Evolutionary conservation across 2,329 filamentous ascomycete genomes (phyloP).

Genomic region (Colletotrichum viniferum): DNA sequence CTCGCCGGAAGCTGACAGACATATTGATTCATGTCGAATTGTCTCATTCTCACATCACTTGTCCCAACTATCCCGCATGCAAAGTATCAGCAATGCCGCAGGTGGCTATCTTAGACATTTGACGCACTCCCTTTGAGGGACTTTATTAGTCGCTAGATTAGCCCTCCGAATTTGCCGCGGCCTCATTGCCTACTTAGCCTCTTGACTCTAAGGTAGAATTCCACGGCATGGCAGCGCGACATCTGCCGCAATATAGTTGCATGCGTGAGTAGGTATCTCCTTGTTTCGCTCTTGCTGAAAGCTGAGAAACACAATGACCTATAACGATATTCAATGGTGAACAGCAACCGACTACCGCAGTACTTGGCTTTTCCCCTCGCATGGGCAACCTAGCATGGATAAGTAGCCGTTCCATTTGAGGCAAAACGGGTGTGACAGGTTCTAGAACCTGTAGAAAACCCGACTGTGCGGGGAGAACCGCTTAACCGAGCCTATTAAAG

Average conservation of each 20-base stretch:
- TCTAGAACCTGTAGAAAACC: neutral
- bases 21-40: neutral
- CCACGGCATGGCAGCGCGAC: neutral
- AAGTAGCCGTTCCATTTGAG: neutral
- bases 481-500: neutral
- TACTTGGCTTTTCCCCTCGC: neutral
- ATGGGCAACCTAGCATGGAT: neutral
- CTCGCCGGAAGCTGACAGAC: neutral
- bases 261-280: neutral
- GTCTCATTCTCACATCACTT: neutral
- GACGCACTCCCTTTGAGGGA: neutral
- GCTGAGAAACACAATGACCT: neutral
- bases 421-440: neutral
- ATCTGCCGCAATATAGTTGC: neutral
- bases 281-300: neutral
- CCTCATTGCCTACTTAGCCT: neutral
- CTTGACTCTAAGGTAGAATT: neutral
- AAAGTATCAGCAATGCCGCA: neutral
- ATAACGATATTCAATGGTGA: neutral
- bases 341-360: neutral
- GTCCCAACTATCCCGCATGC: neutral
- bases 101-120: neutral
- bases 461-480: neutral
- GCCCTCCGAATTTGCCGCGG: neutral
- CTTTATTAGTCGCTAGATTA: neutral